Evolutionary conservation across 1,284 basidiomycete genomes (phyloP), one percentile per base, ranked within the genome.

Genomic region (Testicularia cyperi): DNA sequence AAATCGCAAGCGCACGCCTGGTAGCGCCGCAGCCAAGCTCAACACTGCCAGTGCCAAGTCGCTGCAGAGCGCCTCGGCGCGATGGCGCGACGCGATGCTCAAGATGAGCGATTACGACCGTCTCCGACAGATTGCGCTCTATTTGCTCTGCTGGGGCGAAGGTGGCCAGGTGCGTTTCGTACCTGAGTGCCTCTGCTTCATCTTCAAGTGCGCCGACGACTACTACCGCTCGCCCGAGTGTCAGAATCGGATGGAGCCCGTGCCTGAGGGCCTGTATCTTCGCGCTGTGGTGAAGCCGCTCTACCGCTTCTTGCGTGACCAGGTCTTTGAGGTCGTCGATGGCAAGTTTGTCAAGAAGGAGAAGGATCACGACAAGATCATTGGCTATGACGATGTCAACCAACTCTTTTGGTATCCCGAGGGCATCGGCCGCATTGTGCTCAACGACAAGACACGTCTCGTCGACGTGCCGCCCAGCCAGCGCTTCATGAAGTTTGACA

Each of bases 341-440:
- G 92, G 92, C 39, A 92, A 92, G 78, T 97, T 95, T 77, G 86
- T 98, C 38, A 75, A 77, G 64, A 83, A 88, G 74, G 94, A 98
- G 81, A 83, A 83, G 74, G 94, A 99, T 72, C 95, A 97, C 77
- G 86, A 92, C 58, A 83, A 87, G 65, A 91, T 96, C 72, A 96
- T 99, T 74, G 95, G 94, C 10, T 99, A 99, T 76, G 94, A 99
- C 78, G 94, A 98, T 78, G 88, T 98, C 70, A 98, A 99, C 78
- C 94, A 98, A 78, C 81, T 99, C 33, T 99, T 99, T 80, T 99
- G 94, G 94, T 99, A 98, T 78, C 95, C 95, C 5, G 95, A 99
- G 72, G 95, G 95, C 29, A 94, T 99, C 70, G 88, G 91, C 21
- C 83, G 90, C 29, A 97, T 98, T 69, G 83, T 86, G 12, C 82